Base-by-base conservation (phyloP, 192 early-diverging fungal species). In the Gigaspora rosea region DNA sequence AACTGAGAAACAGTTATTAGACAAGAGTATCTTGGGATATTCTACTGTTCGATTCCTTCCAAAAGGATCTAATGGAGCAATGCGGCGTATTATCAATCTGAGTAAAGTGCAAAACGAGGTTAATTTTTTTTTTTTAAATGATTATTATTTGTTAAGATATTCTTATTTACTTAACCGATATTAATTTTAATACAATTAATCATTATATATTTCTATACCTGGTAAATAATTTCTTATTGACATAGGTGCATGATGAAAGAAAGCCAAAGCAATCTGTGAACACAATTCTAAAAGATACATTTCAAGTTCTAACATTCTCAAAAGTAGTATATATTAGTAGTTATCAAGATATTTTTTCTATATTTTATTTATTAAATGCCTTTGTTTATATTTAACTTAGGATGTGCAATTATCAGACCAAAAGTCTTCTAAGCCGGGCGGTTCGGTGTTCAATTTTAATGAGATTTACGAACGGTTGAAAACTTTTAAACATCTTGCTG, bases 371-470 rank as follows among this genome's bases (percentile, higher is more conserved):
- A 65, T 18, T 16, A 65, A 10, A 20, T 13, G 33, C 7, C 36
- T 36, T 35, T 36, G 0, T 41, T 41, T 18, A 18, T 20, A 18
- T 36, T 10, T 20, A 20, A 71, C 20, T 50, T 71, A 54, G 51
- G 50, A 71, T 9, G 13, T 2, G 6, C 51, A 52, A 22, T 11
- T 9, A 64, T 20, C 7, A 12, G 7, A 7, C 62, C 35, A 32
- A 2, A 52, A 52, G 7, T 49, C 69, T 16, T 54, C 7, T 22
- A 15, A 51, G 11, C 20, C 51, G 5, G 48, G 46, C n/a, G 69
- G 51, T 11, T 71, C 69, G 18, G 8, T 52, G 2, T 52, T 71
- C 22, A 71, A 49, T 50, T 65, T 36, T 18, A 65, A 65, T 65
- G 63, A 65, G 36, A 36, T 54, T 35, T 49, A 51, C 18, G 22